Evolutionary conservation across 345 rosid species (phyloP).

Genomic region (Acer campestre): DNA sequence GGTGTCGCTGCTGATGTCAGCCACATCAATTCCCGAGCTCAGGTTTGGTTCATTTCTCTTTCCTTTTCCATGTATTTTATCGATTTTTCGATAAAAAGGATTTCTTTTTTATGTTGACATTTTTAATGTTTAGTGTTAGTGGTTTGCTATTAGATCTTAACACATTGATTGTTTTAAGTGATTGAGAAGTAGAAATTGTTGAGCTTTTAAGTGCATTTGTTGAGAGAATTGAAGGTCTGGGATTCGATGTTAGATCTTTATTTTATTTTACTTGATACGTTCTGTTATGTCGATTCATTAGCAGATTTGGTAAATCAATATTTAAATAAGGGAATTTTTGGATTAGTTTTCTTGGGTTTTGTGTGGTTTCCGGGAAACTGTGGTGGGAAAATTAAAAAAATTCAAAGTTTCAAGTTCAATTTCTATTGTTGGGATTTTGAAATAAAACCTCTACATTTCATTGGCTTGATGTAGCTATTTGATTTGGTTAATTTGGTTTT

Average conservation of each 20-base stretch:
- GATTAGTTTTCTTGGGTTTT: too few relatives aligned
- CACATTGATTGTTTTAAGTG: neutral
- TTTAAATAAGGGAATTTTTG: too few relatives aligned
- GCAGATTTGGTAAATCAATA: neutral
- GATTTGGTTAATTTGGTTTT: neutral
- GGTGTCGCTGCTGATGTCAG: constrained; percentile 47
- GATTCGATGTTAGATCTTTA: neutral
- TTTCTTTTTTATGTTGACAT: neutral
- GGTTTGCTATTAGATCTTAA: neutral
- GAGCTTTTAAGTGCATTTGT: neutral
- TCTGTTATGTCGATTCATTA: neutral
- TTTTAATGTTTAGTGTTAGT: neutral
- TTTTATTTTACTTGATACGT: neutral
- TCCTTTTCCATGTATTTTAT: neutral
- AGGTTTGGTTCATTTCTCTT: constrained; percentile 6
- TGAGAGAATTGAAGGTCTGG: neutral
- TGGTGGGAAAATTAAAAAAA: too few relatives aligned
- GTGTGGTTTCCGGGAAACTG: neutral
- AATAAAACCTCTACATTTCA: neutral
- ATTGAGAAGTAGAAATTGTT: neutral
- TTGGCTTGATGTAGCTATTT: neutral
- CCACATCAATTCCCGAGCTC: constrained; percentile 39
- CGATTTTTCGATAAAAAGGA: too few relatives aligned
- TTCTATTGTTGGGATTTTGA: neutral
- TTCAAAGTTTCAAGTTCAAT: neutral